phyloP scores from a whole-genome alignment of 192 early-diverging fungal species.

The Coemansia sp. region DNA sequence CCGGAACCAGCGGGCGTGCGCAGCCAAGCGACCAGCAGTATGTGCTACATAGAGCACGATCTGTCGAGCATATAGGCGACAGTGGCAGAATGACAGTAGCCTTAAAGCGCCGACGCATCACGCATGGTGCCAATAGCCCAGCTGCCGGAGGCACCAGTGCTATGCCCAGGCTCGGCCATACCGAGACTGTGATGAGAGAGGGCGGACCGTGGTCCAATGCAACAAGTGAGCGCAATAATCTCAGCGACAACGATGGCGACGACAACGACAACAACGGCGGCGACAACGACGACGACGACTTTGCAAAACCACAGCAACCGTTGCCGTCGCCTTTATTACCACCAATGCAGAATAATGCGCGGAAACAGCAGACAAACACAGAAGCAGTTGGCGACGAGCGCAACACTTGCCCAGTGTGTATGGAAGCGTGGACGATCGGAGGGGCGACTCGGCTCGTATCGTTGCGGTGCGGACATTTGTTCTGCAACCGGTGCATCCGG shows the following conservation, averaged over 20 bases:
- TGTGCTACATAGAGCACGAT: background rate
- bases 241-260: background rate
- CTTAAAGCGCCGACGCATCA: background rate
- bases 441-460: slow-evolving; percentile 29
- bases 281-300: slow-evolving; percentile 20
- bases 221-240: background rate
- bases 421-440: slow-evolving; percentile 35
- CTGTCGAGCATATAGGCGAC: background rate
- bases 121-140: background rate
- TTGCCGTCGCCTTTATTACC: background rate
- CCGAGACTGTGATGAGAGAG: background rate
- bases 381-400: slow-evolving; percentile 16
- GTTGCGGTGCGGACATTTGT: slow-evolving; percentile 48
- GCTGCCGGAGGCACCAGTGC: no score
- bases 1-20: background rate
- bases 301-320: slow-evolving; percentile 9
- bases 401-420: slow-evolving; percentile 38
- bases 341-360: background rate
- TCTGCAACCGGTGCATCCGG: slow-evolving; percentile 32
- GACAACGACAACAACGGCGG: background rate
- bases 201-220: no score
- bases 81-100: background rate
- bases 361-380: background rate
- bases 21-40: background rate
- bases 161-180: background rate